These are phyloP conservation scores for Ganoderma sp. DNA, from an alignment of 1,284 basidiomycete species.

Conservation along the genomic window DNA sequence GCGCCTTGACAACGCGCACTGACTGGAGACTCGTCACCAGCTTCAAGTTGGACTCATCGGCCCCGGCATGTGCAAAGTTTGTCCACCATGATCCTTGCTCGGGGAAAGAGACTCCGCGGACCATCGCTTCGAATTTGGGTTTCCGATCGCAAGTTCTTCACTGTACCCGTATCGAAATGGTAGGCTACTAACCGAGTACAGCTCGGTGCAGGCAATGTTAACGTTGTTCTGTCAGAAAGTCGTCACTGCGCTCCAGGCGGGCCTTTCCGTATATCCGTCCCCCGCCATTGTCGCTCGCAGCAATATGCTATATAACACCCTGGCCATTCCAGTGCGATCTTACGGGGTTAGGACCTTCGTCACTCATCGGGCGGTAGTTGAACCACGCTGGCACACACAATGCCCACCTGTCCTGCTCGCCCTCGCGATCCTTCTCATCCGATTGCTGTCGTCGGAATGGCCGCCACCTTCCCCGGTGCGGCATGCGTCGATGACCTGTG, in stretches of 20 bases:
- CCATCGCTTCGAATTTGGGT: not conserved
- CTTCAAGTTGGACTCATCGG: not conserved
- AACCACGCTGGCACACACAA: not conserved
- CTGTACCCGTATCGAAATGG: not conserved
- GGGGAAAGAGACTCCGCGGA: not conserved
- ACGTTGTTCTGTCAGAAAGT: constrained; percentile 4
- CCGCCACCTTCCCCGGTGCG: constrained; percentile 67
- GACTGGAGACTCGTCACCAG: not conserved
- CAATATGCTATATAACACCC: not conserved
- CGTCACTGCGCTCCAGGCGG: not conserved
- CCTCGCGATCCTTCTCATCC: not conserved
- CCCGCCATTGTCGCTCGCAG: not conserved
- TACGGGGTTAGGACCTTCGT: too few relatives aligned
- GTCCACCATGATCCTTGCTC: not conserved
- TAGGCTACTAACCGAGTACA: not conserved
- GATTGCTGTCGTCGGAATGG: constrained; percentile 71
- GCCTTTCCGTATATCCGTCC: not conserved
- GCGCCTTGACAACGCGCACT: too few relatives aligned
- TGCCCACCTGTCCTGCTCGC: not conserved
- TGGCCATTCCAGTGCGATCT: not conserved
- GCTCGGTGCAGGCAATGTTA: not conserved
- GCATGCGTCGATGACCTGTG: constrained; percentile 55
- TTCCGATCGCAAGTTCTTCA: not conserved
- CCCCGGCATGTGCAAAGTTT: not conserved
- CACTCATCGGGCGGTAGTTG: not conserved